phyloP scores from a whole-genome alignment of 129 eudicot species.

The Saposhnikovia divaricata region DNA sequence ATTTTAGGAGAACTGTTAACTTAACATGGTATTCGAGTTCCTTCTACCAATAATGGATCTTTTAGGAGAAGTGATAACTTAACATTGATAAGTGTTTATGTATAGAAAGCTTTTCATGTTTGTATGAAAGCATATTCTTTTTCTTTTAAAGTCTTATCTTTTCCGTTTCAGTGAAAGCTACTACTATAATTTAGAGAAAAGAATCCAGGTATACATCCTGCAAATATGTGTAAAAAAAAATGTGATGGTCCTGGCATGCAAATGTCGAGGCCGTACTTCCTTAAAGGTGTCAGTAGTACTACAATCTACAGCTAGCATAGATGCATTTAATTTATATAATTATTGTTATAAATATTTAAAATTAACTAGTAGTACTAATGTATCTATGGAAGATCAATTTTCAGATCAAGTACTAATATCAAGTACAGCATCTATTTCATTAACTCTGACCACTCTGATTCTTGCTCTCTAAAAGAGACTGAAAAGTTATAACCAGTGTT shows the following conservation, averaged over 20 bases:
- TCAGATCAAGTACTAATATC: neutral
- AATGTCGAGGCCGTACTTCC: neutral
- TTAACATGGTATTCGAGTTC: no score
- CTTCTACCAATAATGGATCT: no score
- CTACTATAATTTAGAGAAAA: no score
- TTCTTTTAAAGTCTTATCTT: no score
- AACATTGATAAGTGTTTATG: no score
- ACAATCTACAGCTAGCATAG: neutral
- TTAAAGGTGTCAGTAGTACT: neutral
- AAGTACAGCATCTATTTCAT: neutral
- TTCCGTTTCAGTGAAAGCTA: neutral
- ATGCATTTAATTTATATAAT: neutral
- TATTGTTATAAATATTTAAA: no score
- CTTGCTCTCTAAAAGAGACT: neutral
- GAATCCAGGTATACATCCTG: neutral
- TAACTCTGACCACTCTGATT: neutral
- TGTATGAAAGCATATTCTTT: neutral
- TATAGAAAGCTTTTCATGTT: neutral
- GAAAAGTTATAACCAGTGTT: neutral
- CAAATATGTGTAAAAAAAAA: neutral
- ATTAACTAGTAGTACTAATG: no score
- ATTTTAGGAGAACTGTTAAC: no score
- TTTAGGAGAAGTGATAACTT: no score
- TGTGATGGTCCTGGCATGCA: neutral
- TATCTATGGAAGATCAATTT: neutral